Percentiles rank a stretch among this genome's conserved stretches.
Conservation (phyloP, 1,284 basidiomycete species). For the Ganoderma lucidum region DNA sequence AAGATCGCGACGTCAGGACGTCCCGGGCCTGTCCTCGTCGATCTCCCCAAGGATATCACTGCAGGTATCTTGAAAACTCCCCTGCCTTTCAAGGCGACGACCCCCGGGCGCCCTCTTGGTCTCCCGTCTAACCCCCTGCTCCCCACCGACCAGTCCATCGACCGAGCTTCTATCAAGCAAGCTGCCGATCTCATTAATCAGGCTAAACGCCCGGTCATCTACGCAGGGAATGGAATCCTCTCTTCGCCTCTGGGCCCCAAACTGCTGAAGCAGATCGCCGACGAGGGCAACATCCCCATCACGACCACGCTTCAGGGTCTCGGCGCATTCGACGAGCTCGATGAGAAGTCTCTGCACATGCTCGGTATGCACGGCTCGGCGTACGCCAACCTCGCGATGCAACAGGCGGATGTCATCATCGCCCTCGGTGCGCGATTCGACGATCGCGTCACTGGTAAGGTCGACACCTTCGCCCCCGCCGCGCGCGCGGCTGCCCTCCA, state of each 20-base stretch:
- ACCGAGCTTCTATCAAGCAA: conserved; percentile 75
- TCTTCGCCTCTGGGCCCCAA: conserved; percentile 85
- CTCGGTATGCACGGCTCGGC: conserved; percentile 99
- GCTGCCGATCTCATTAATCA: conserved; percentile 93
- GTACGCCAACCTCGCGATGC: conserved; percentile 98
- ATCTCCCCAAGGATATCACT: conserved; percentile 97
- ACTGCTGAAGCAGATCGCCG: conserved; percentile 83
- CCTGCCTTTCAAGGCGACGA: conserved; percentile 85
- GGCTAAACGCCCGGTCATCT: conserved; percentile 92
- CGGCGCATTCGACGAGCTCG: conserved; percentile 93
- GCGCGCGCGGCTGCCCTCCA: conserved; percentile 88
- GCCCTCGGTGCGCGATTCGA: conserved; percentile 97
- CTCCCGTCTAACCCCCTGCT: conserved; percentile 82
- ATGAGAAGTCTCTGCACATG: conserved; percentile 94
- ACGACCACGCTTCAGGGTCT: conserved; percentile 97
- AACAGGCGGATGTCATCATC: conserved; percentile 97
- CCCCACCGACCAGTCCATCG: conserved; percentile 60
- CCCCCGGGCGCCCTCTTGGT: conserved; percentile 82
- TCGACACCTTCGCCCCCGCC: conserved; percentile 91
- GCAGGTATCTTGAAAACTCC: conserved; percentile 76
- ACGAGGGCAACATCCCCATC: conserved; percentile 94
- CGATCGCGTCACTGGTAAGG: conserved; percentile 96
- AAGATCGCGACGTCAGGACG: conserved; percentile 98
- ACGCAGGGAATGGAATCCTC: conserved; percentile 93
- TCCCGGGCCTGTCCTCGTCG: conserved; percentile 96